These are phyloP conservation scores for Globisporangium heterothallicum DNA, from an alignment of 352 stramenopile species.

Conservation along the genomic window DNA sequence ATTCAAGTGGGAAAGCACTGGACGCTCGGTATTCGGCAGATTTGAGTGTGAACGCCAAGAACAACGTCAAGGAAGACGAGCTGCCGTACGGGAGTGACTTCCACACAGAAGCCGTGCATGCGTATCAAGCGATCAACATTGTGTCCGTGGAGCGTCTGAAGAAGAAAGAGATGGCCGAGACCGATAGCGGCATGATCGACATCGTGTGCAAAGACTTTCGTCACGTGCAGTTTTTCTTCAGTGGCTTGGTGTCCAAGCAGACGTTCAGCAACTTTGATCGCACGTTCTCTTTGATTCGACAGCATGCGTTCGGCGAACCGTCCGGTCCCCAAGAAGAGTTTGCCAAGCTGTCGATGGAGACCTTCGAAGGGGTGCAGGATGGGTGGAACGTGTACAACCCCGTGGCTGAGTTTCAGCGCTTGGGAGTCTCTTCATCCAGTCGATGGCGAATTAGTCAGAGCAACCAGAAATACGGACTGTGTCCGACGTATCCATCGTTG, in stretches of 20 bases:
- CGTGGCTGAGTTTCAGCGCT: slow-evolving; percentile 59
- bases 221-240: slow-evolving; percentile 69
- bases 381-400: slow-evolving; percentile 71
- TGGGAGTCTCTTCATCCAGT: slow-evolving; percentile 50
- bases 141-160: slow-evolving; percentile 70
- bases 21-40: slow-evolving; percentile 15
- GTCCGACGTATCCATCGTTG: slow-evolving; percentile 73
- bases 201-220: slow-evolving; percentile 81
- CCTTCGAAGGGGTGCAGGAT: slow-evolving; percentile 39
- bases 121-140: slow-evolving; percentile 70
- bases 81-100: slow-evolving; percentile 40
- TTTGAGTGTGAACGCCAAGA: slow-evolving; percentile 18
- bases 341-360: slow-evolving; percentile 54
- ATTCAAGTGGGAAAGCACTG: neutral
- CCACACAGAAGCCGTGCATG: slow-evolving; percentile 26
- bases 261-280: slow-evolving; percentile 76
- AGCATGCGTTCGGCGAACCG: slow-evolving; percentile 56
- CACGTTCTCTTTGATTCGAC: slow-evolving; percentile 50
- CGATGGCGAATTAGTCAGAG: slow-evolving; percentile 65
- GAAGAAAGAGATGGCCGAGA: slow-evolving; percentile 71
- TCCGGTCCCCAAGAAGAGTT: slow-evolving; percentile 48
- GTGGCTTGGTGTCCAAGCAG: slow-evolving; percentile 67
- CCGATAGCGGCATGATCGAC: slow-evolving; percentile 62
- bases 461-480: slow-evolving; percentile 69
- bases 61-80: slow-evolving; percentile 34